These are phyloP conservation scores for Ophiostoma sp. DNA, from an alignment of 2,329 filamentous ascomycete species.

Conservation along the genomic window DNA sequence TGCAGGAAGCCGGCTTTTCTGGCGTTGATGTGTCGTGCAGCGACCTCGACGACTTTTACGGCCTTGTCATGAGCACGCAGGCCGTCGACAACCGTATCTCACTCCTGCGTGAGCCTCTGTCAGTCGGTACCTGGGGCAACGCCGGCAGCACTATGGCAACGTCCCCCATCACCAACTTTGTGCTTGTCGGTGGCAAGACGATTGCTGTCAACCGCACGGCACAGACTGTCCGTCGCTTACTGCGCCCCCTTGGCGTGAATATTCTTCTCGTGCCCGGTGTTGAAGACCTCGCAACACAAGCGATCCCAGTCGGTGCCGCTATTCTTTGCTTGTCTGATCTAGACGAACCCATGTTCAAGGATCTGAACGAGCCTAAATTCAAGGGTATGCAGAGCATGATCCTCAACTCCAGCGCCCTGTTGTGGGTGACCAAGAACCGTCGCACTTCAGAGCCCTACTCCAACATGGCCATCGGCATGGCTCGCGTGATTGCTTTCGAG, in stretches of 20 bases:
- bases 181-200: conserved; percentile 28
- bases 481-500: conserved; percentile 28
- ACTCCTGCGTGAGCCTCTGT: conserved; percentile 28
- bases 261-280: conserved; percentile 6
- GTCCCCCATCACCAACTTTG: conserved; percentile 20
- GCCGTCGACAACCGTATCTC: conserved; percentile 29
- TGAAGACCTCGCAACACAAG: conserved; percentile 14
- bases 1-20: conserved; percentile 29
- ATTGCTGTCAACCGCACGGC: conserved; percentile 15
- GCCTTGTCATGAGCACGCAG: conserved; percentile 29
- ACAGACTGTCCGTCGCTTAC: conserved; percentile 21
- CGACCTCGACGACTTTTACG: conserved; percentile 23
- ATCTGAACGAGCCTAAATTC: conserved; percentile 27
- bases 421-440: conserved; percentile 30
- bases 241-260: conserved; percentile 18
- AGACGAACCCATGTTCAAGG: conserved; percentile 30
- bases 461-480: conserved; percentile 29
- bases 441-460: conserved; percentile 25
- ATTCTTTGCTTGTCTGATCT: conserved; percentile 30
- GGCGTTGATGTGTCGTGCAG: conserved; percentile 27
- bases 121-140: conserved; percentile 13
- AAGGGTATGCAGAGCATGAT: conserved; percentile 26
- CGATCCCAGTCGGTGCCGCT: conserved; percentile 17
- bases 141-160: not conserved
- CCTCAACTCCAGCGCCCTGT: conserved; percentile 21